Evolutionary conservation across 2,329 filamentous ascomycete species (phyloP).

Genomic region (Fonsecaea erecta): DNA sequence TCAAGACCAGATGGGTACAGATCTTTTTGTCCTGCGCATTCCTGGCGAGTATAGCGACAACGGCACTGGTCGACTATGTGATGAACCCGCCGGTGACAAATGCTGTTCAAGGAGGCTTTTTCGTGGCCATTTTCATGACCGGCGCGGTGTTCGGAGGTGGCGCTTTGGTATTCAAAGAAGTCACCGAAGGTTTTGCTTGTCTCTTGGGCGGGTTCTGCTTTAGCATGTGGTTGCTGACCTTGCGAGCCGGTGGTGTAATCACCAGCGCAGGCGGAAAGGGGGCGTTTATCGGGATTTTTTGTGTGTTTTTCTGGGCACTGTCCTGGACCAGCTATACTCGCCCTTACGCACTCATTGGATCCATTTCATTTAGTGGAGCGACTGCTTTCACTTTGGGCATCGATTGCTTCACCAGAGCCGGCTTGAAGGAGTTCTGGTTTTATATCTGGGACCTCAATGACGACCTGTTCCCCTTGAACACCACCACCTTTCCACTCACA

Average conservation of each 20-base stretch:
- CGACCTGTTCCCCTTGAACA: slow-evolving; percentile 76
- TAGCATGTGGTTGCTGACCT: slow-evolving; percentile 85
- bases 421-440: slow-evolving; percentile 93
- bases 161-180: slow-evolving; percentile 78
- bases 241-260: slow-evolving; percentile 77
- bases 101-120: slow-evolving; percentile 81
- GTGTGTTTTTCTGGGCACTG: slow-evolving; percentile 68
- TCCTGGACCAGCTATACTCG: slow-evolving; percentile 81
- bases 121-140: slow-evolving; percentile 75
- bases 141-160: slow-evolving; percentile 74
- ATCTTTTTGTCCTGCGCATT: slow-evolving; percentile 80
- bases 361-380: slow-evolving; percentile 79
- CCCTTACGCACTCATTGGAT: slow-evolving; percentile 74
- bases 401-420: slow-evolving; percentile 87
- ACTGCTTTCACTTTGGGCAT: slow-evolving; percentile 81
- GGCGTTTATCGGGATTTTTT: slow-evolving; percentile 76
- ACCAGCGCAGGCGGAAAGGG: slow-evolving; percentile 65
- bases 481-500: slow-evolving; percentile 80
- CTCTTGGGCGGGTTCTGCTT: slow-evolving; percentile 84
- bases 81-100: slow-evolving; percentile 77
- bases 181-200: slow-evolving; percentile 83
- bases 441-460: slow-evolving; percentile 87
- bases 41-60: slow-evolving; percentile 71
- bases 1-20: slow-evolving; percentile 78
- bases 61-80: slow-evolving; percentile 83